Percentiles rank a stretch among this genome's conserved stretches.
Evolutionary conservation across 2,329 filamentous ascomycete genomes (phyloP).

Genomic region (Sporothrix inflata): DNA sequence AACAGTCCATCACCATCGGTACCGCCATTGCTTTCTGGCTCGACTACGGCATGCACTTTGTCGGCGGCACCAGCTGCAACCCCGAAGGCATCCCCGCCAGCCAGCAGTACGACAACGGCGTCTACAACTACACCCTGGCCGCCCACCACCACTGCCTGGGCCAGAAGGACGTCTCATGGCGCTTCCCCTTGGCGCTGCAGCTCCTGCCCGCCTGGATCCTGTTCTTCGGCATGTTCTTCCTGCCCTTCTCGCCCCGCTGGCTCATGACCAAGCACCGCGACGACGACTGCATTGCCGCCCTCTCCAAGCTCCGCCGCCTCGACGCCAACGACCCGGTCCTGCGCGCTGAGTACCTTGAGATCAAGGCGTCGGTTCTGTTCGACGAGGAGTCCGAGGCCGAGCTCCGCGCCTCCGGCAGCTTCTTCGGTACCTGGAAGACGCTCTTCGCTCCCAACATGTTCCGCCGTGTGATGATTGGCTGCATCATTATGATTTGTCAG

Average conservation of each 20-base stretch:
- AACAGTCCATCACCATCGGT: slow-evolving; percentile 49
- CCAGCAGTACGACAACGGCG: slow-evolving; percentile 46
- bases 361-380: slow-evolving; percentile 51
- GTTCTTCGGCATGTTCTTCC: slow-evolving; percentile 45
- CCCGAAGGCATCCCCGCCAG: slow-evolving; percentile 51
- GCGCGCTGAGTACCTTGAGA: slow-evolving; percentile 51
- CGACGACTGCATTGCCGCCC: slow-evolving; percentile 35
- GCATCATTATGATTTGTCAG: slow-evolving; percentile 61
- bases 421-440: slow-evolving; percentile 70
- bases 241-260: slow-evolving; percentile 56
- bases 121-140: slow-evolving; percentile 44
- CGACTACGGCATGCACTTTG: slow-evolving; percentile 51
- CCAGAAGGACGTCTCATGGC: slow-evolving; percentile 37
- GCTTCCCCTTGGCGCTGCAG: slow-evolving; percentile 52
- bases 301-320: slow-evolving; percentile 40
- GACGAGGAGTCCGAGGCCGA: slow-evolving; percentile 80
- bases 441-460: slow-evolving; percentile 60
- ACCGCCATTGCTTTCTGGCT: slow-evolving; percentile 58
- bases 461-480: slow-evolving; percentile 53
- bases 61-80: slow-evolving; percentile 41
- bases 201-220: slow-evolving; percentile 45
- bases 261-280: slow-evolving; percentile 46
- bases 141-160: slow-evolving; percentile 25
- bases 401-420: slow-evolving; percentile 65
- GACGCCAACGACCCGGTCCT: slow-evolving; percentile 42